Percentiles rank a stretch among this genome's conserved stretches.
Evolutionary conservation across 2,329 filamentous ascomycete genomes (phyloP).

Genomic region (Spiromastix sp.): DNA sequence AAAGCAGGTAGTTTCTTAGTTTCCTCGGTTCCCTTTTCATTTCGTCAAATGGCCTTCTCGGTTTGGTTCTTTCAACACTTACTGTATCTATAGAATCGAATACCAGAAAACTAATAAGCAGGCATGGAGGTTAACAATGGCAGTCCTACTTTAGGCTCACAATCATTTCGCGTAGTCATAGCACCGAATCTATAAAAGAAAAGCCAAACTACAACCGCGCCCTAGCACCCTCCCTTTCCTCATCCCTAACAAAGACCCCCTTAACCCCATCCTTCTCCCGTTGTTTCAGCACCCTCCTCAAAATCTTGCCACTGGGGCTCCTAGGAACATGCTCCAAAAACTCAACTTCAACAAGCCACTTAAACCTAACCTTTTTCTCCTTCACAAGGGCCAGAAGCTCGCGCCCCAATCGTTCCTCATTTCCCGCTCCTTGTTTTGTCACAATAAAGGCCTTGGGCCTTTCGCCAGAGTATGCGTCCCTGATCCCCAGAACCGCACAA

Average conservation of each 20-base stretch:
- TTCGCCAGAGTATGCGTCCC: slow-evolving; percentile 7
- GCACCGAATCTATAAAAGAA: too few species aligned
- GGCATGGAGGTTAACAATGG: too few species aligned
- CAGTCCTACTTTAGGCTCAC: too few species aligned
- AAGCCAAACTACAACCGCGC: too few species aligned
- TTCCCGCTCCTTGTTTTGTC: slow-evolving; percentile 2
- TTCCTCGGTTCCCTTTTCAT: too few species aligned
- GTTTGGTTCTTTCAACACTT: too few species aligned
- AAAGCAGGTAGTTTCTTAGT: too few species aligned
- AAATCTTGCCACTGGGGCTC: slow-evolving; percentile 59
- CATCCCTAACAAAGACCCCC: slow-evolving; percentile 1
- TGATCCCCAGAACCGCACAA: slow-evolving; percentile 39
- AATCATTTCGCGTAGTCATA: too few species aligned
- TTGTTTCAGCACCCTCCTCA: slow-evolving; percentile 48
- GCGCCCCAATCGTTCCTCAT: not conserved
- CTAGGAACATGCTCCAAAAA: slow-evolving; percentile 42
- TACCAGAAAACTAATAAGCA: too few species aligned
- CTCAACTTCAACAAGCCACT: slow-evolving; percentile 5
- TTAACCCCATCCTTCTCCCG: slow-evolving; percentile 22
- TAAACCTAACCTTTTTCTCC: slow-evolving; percentile 4
- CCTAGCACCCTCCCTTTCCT: slow-evolving; percentile 3
- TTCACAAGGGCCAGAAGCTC: slow-evolving; percentile 3
- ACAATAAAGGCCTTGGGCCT: slow-evolving; percentile 4
- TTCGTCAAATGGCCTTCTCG: too few species aligned
- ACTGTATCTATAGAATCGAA: too few species aligned